Evolutionary conservation across 345 rosid species (phyloP).

Genomic region (Erucastrum elatum): DNA sequence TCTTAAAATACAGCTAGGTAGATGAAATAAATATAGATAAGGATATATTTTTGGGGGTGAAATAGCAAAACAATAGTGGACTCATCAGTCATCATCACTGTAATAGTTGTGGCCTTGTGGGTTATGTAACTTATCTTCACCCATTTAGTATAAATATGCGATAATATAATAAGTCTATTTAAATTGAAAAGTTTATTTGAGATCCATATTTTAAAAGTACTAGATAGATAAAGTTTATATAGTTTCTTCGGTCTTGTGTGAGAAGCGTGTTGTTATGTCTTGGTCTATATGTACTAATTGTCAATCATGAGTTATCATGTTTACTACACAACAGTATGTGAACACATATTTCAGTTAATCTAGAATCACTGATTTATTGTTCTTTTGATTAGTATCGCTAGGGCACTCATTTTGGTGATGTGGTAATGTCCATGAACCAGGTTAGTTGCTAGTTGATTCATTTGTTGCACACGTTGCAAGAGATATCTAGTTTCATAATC

Average conservation of each 20-base stretch:
- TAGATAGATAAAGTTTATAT: not conserved
- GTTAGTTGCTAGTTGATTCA: not conserved
- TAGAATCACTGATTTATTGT: not conserved
- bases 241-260: not conserved
- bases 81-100: not conserved
- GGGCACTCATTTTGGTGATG: not conserved
- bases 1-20: not conserved
- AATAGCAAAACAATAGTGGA: not conserved
- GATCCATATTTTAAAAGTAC: not conserved
- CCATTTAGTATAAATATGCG: not conserved
- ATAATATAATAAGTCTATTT: not conserved
- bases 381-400: not conserved
- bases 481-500: not conserved
- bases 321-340: not conserved
- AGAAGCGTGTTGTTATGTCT: not conserved
- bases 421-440: not conserved
- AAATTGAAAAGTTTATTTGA: not conserved
- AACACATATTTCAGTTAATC: not conserved
- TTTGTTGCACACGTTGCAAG: not conserved
- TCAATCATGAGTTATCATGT: not conserved
- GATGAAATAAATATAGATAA: not conserved
- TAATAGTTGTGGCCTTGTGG: not conserved
- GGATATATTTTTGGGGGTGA: not conserved
- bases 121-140: not conserved
- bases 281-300: not conserved